A percentile compares a stretch with the other conserved stretches of the same genome.
phyloP scores from a whole-genome alignment of 164 flowering plant genomes.

The Cinnamomum micranthum region DNA sequence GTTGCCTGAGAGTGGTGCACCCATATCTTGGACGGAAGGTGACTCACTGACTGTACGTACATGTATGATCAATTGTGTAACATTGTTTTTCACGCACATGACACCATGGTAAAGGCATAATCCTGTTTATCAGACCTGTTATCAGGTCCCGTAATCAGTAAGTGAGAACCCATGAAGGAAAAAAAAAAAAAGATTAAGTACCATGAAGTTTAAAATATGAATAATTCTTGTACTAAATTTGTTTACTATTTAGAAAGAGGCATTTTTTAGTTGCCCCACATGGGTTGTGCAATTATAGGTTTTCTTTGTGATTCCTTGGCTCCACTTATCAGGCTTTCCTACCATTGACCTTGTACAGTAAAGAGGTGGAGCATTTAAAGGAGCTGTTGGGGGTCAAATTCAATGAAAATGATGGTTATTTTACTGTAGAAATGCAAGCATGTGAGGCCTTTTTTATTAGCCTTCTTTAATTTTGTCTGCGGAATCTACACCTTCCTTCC shows the following conservation, averaged over 20 bases:
- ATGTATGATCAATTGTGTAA: too few species aligned
- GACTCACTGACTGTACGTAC: too few species aligned
- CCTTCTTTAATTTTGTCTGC: background rate
- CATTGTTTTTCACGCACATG: too few species aligned
- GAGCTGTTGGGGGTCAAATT: background rate
- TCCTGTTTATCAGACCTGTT: too few species aligned
- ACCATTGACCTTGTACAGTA: background rate
- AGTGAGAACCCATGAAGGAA: too few species aligned
- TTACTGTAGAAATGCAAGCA: constrained; percentile 6
- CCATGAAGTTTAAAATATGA: too few species aligned
- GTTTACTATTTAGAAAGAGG: background rate
- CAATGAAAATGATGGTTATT: constrained; percentile 6
- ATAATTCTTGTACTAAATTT: background rate
- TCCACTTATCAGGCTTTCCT: background rate
- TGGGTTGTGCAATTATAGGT: background rate
- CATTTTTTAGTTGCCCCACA: background rate
- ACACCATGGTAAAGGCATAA: too few species aligned
- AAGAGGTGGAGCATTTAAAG: background rate
- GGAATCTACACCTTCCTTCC: background rate
- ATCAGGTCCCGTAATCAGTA: too few species aligned
- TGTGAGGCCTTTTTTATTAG: constrained; percentile 1
- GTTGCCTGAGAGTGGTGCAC: too few species aligned
- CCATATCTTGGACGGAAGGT: too few species aligned
- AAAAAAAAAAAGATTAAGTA: too few species aligned
- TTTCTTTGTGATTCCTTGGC: constrained; percentile 2